Base-by-base conservation (phyloP, 2,329 filamentous ascomycete species). In the Sclerotinia trifoliorum region DNA sequence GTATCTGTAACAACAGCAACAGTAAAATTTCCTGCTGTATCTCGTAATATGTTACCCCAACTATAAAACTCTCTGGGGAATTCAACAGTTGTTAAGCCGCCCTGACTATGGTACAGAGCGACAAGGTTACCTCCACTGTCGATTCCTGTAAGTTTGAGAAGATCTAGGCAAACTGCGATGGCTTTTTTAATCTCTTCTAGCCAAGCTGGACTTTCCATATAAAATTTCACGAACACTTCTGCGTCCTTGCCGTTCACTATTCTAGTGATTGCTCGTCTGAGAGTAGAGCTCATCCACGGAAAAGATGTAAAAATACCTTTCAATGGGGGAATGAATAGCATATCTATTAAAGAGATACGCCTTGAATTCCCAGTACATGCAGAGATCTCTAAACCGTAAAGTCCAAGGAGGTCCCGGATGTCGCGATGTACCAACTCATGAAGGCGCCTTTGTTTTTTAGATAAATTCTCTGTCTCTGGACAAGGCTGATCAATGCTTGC, bases 321-420 rank as follows among this genome's bases (percentile, higher is more conserved):
- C 10, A 63, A 5, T 8, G 35, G 35, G 19, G n/a, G 15, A 15
- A n/a, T 24, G 10, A 24, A 65, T 2, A 52, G 11, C 10, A 63
- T 35, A 5, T 63, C 46, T 42, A 63, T 24, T 11, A 52, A 3
- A 5, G 46, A 52, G 3, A 52, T 11, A 13, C 60, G 19, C 52
- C 46, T 46, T 35, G 29, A 19, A 24, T 52, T 42, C 46, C 60
- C 29, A 35, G 46, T 63, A 52, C 60, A 63, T 6, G n/a, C 5
- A 39, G 60, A 63, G 3, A 63, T 39, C 44, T 63, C 60, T 29
- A 63, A 13, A 26, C 60, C 48, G 15, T 63, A 63, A 8, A 63
- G 32, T 17, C 17, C 17, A n/a, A 39, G 60, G 17, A 63, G 60
- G 19, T 24, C 10, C 11, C n/a, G 1, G 2, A 63, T 26, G 4